phyloP scores from a whole-genome alignment of 768 basidiomycete species.

The Suillus occidentalis region DNA sequence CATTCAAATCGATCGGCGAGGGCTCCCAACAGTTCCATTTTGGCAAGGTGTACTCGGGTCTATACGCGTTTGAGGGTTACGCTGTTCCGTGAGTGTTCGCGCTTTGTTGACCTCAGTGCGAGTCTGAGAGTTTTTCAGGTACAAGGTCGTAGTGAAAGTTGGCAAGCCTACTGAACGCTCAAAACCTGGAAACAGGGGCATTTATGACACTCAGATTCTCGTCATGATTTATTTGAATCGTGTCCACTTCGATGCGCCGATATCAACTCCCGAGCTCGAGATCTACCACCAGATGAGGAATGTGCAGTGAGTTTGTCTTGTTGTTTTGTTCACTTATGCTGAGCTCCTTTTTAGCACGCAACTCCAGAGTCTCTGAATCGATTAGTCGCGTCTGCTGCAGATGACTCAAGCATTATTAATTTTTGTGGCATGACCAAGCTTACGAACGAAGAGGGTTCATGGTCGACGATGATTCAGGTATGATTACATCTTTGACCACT shows the following conservation, averaged over 20 bases:
- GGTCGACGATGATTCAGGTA: constrained; percentile 99
- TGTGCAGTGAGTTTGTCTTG: constrained; percentile 59
- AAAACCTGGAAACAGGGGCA: constrained; percentile 92
- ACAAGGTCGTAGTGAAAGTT: constrained; percentile 91
- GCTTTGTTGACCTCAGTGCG: neutral
- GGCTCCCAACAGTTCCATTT: constrained; percentile 89
- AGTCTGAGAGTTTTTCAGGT: constrained; percentile 45
- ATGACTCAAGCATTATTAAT: constrained; percentile 88
- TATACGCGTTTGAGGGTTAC: constrained; percentile 94
- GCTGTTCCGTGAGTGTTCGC: constrained; percentile 79
- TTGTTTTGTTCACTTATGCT: neutral
- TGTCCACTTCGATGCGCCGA: constrained; percentile 91
- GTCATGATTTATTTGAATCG: constrained; percentile 89
- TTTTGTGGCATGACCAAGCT: constrained; percentile 95
- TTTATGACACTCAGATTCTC: constrained; percentile 91
- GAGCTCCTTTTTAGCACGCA: constrained; percentile 60
- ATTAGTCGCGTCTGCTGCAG: constrained; percentile 81
- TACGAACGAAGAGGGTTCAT: constrained; percentile 87
- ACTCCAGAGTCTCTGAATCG: constrained; percentile 90
- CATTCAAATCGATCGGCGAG: constrained; percentile 92
- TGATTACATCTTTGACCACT: neutral
- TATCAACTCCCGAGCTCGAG: constrained; percentile 92
- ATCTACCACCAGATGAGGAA: constrained; percentile 98
- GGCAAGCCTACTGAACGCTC: constrained; percentile 93
- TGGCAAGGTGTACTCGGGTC: constrained; percentile 91